These are phyloP conservation scores for Hypoxylon crocopeplum DNA, from an alignment of 495 filamentous ascomycete species.

Conservation along the genomic window DNA sequence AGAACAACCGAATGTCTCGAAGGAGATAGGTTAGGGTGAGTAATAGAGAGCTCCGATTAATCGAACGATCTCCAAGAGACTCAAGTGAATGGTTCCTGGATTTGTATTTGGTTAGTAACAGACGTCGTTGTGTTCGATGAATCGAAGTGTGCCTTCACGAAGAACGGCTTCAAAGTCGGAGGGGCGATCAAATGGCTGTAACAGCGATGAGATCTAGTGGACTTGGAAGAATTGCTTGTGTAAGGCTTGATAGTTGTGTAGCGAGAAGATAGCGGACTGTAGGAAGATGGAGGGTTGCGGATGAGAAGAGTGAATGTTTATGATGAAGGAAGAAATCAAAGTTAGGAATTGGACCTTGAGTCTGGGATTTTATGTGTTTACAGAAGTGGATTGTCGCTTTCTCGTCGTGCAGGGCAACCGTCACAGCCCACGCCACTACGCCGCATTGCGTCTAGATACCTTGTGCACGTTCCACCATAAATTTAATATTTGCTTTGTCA, in stretches of 20 bases:
- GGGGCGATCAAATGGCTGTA: slow-evolving; percentile 55
- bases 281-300: slow-evolving; percentile 30
- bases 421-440: slow-evolving; percentile 2
- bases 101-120: slow-evolving; percentile 54
- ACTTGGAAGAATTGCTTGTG: slow-evolving; percentile 41
- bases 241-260: slow-evolving; percentile 37
- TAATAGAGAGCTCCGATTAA: slow-evolving; percentile 49
- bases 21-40: slow-evolving; percentile 22
- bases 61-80: slow-evolving; percentile 66
- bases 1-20: slow-evolving; percentile 60
- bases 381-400: slow-evolving; percentile 27
- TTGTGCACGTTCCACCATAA: slow-evolving; percentile 7
- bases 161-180: slow-evolving; percentile 48
- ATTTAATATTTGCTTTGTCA: too few species aligned
- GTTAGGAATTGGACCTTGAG: slow-evolving; percentile 12
- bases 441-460: slow-evolving; percentile 4
- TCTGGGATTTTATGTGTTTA: slow-evolving; percentile 37
- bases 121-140: slow-evolving; percentile 57
- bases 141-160: slow-evolving; percentile 52
- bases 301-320: slow-evolving; percentile 43
- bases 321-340: slow-evolving; percentile 35
- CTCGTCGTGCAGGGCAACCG: slow-evolving; percentile 36
- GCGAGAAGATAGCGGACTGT: slow-evolving; percentile 21
- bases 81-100: slow-evolving; percentile 71
- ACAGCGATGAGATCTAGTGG: slow-evolving; percentile 52